phyloP scores from a whole-genome alignment of 2,329 filamentous ascomycete genomes.

The Colletotrichum euphorbiae region DNA sequence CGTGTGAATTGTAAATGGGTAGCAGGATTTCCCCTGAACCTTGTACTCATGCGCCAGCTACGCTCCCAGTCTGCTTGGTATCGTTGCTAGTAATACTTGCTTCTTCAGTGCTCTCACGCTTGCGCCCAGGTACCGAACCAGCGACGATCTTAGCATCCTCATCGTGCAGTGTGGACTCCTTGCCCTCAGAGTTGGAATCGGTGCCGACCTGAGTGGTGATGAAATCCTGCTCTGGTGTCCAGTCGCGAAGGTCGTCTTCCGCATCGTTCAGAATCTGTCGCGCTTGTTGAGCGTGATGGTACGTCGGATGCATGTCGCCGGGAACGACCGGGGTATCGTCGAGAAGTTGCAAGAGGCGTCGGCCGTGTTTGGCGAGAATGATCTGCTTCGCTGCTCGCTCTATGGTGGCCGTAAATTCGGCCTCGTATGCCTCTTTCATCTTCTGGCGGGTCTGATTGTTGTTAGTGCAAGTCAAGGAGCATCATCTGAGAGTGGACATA shows the following conservation, averaged over 20 bases:
- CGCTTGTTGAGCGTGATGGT: conserved; percentile 74
- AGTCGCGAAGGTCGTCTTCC: conserved; percentile 86
- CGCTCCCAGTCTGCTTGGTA: conserved; percentile 23
- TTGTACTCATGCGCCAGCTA: conserved; percentile 1
- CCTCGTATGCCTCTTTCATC: conserved; percentile 92
- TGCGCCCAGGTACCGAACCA: conserved; percentile 1
- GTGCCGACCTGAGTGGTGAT: conserved; percentile 21
- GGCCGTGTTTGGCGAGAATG: conserved; percentile 90
- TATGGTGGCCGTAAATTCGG: conserved; percentile 90
- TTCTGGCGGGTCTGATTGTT: conserved; percentile 84
- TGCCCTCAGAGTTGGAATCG: conserved; percentile 22
- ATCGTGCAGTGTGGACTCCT: conserved; percentile 14
- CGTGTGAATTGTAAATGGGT: background rate
- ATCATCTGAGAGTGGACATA: conserved; percentile 57
- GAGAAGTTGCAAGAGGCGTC: conserved; percentile 83
- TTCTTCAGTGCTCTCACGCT: background rate
- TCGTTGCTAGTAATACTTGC: conserved; percentile 12
- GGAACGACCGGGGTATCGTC: conserved; percentile 92
- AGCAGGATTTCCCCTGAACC: background rate
- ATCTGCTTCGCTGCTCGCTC: conserved; percentile 98
- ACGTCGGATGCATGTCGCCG: conserved; percentile 79
- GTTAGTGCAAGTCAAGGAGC: background rate
- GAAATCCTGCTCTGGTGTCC: conserved; percentile 64
- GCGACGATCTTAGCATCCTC: conserved; percentile 32
- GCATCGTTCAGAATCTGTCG: conserved; percentile 92